Conservation (phyloP, 2,329 filamentous ascomycete species). For the Aspergillus pseudoviridinutans region DNA sequence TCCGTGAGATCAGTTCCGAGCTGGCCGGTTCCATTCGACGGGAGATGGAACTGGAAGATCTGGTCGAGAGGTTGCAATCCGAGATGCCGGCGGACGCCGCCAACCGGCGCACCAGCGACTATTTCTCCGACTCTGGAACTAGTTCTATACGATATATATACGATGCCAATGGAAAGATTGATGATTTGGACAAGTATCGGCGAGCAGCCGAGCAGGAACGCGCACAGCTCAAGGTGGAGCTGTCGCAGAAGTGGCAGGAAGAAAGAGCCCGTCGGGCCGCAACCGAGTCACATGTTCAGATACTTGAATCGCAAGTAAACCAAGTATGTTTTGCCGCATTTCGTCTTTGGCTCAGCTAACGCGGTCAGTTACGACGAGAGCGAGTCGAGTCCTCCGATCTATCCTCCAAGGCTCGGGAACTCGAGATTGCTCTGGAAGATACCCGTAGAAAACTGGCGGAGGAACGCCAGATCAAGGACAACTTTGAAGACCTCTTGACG, state of each 20-base stretch:
- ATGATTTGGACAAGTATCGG: slow-evolving; percentile 78
- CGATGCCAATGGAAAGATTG: slow-evolving; percentile 53
- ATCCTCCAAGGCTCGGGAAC: slow-evolving; percentile 64
- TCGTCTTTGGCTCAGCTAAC: slow-evolving; percentile 10
- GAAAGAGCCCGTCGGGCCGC: slow-evolving; percentile 72
- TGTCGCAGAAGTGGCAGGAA: slow-evolving; percentile 81
- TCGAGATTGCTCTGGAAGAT: slow-evolving; percentile 78
- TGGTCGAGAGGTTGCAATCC: slow-evolving; percentile 82
- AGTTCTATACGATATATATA: slow-evolving; percentile 74
- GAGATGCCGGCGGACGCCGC: slow-evolving; percentile 56
- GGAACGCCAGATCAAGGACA: slow-evolving; percentile 82
- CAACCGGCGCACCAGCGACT: slow-evolving; percentile 84
- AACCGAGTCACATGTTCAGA: slow-evolving; percentile 78
- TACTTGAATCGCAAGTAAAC: slow-evolving; percentile 73
- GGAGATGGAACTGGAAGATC: slow-evolving; percentile 94
- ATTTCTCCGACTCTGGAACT: slow-evolving; percentile 93
- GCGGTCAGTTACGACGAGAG: slow-evolving; percentile 43
- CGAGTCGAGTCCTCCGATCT: slow-evolving; percentile 48
- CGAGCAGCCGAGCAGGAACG: slow-evolving; percentile 86
- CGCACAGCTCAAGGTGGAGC: slow-evolving; percentile 77
- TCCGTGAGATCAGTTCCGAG: slow-evolving; percentile 89
- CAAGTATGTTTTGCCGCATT: slow-evolving; percentile 43
- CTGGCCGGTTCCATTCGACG: slow-evolving; percentile 87
- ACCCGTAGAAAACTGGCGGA: slow-evolving; percentile 76
- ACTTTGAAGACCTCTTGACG: slow-evolving; percentile 85